phyloP scores from a whole-genome alignment of 2,329 filamentous ascomycete species.

The Talaromyces marneffei region DNA sequence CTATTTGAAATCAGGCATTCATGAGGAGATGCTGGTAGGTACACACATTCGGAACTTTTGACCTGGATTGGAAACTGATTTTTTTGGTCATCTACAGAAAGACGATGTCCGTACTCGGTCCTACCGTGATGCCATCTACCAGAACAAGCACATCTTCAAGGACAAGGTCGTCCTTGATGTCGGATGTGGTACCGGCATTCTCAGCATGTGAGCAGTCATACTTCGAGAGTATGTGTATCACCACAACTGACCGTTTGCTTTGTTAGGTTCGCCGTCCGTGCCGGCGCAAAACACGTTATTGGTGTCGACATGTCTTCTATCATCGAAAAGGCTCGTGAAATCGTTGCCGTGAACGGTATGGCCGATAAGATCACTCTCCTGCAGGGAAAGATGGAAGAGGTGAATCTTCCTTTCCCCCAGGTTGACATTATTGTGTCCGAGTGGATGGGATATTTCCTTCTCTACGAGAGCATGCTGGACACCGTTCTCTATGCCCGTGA shows the following conservation, averaged over 20 bases:
- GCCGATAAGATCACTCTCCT: constrained; percentile 93
- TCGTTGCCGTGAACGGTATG: constrained; percentile 87
- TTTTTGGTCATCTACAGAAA: constrained; percentile 57
- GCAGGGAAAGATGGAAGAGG: constrained; percentile 99
- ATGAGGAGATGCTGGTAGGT: constrained; percentile 94
- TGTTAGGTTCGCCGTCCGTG: constrained; percentile 89
- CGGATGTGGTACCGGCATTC: constrained; percentile 89
- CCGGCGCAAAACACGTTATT: constrained; percentile 96
- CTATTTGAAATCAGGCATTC: constrained; percentile 60
- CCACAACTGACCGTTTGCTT: neutral
- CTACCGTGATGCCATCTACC: constrained; percentile 97
- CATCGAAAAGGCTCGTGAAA: constrained; percentile 96
- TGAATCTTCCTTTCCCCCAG: constrained; percentile 83
- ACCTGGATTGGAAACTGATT: neutral
- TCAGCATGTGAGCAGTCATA: constrained; percentile 70
- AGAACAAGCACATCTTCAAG: constrained; percentile 79
- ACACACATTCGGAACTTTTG: neutral
- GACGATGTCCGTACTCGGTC: constrained; percentile 95
- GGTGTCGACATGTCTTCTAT: constrained; percentile 99
- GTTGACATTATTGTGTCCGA: constrained; percentile 99
- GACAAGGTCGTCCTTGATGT: constrained; percentile 87
- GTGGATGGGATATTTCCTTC: constrained; percentile 99
- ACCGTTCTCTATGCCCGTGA: constrained; percentile 96
- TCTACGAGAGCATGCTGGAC: constrained; percentile 99
- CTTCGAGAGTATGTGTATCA: too few species aligned